Evolutionary conservation across 768 basidiomycete genomes (phyloP).

Genomic region (Favolaschia claudopus): DNA sequence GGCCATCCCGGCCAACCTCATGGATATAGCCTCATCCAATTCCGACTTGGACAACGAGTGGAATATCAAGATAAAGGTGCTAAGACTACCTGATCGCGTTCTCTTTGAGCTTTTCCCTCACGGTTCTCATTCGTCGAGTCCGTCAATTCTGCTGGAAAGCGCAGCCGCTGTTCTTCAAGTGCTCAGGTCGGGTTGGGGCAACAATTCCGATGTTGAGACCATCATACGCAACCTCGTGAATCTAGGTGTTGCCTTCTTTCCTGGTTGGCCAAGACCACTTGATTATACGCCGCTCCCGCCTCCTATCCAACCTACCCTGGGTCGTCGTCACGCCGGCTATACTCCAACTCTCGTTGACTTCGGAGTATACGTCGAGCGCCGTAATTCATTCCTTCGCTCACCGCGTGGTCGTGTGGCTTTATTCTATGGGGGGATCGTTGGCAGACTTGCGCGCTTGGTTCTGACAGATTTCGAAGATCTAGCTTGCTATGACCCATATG

Average conservation of each 20-base stretch:
- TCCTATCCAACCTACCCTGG: background rate
- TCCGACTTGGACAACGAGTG: conserved; percentile 12
- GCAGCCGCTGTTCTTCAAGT: conserved; percentile 17
- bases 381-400: background rate
- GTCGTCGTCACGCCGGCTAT: background rate
- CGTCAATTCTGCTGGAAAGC: conserved; percentile 8
- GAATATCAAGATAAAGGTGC: conserved; percentile 8
- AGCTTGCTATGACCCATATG: background rate
- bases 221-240: conserved; percentile 11
- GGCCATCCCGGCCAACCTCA: background rate
- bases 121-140: conserved; percentile 4
- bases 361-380: background rate
- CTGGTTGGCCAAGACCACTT: conserved; percentile 9
- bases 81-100: background rate
- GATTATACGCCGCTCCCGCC: background rate
- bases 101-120: conserved; percentile 10
- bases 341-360: background rate
- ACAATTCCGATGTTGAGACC: background rate
- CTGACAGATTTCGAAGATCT: background rate
- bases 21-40: conserved; percentile 1
- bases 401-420: background rate
- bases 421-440: background rate
- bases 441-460: background rate
- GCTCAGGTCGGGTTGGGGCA: conserved; percentile 7
- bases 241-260: conserved; percentile 10